phyloP scores from a whole-genome alignment of 176 grass and related monocot species.

The Puya raimondii region DNA sequence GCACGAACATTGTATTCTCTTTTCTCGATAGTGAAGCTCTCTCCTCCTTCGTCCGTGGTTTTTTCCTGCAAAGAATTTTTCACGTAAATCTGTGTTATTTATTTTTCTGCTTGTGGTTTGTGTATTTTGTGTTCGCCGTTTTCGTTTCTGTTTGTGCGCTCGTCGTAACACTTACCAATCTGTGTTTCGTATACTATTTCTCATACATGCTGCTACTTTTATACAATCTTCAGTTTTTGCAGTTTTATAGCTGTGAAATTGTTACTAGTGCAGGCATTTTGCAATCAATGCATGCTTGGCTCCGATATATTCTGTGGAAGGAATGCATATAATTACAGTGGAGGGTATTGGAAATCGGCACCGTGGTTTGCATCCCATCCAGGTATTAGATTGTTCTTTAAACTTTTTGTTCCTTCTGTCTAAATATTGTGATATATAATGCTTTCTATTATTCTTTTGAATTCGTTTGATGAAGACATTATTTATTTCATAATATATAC shows the following conservation, averaged over 20 bases:
- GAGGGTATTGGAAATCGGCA: slow-evolving; percentile 81
- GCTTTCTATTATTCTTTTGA: not conserved
- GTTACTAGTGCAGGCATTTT: slow-evolving; percentile 60
- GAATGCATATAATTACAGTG: slow-evolving; percentile 96
- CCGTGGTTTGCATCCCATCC: slow-evolving; percentile 77
- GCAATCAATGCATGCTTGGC: slow-evolving; percentile 93
- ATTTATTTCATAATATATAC: not conserved
- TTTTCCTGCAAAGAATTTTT: too few species aligned
- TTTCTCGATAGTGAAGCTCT: too few species aligned
- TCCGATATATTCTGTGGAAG: slow-evolving; percentile 91
- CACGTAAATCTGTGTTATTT: too few species aligned
- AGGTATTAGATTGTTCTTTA: slow-evolving; percentile 39
- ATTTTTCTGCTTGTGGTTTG: too few species aligned
- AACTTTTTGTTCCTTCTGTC: slow-evolving; percentile 15
- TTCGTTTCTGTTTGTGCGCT: too few species aligned
- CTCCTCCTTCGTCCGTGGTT: too few species aligned
- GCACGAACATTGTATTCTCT: too few species aligned
- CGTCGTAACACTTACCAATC: too few species aligned
- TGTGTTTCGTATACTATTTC: not conserved
- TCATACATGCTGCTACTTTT: not conserved
- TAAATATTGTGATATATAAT: not conserved
- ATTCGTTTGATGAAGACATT: not conserved
- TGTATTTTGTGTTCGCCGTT: too few species aligned
- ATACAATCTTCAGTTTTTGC: not conserved
- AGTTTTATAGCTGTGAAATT: not conserved